phyloP scores from a whole-genome alignment of 2,329 filamentous ascomycete genomes.

The Aureobasidium sp. region DNA sequence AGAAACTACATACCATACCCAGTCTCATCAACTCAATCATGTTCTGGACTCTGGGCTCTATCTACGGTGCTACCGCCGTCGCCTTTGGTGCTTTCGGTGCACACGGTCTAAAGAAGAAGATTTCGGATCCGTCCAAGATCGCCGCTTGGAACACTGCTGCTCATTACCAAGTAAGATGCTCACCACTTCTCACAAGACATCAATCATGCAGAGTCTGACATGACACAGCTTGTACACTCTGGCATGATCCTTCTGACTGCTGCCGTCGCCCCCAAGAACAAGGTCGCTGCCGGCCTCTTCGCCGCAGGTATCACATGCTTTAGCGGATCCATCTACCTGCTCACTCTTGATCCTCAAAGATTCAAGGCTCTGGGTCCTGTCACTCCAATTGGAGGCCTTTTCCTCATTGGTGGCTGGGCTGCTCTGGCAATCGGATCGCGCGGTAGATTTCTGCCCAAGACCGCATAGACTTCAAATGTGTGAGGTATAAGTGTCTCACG shows the following conservation, averaged over 20 bases:
- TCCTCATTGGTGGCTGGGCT: slow-evolving; percentile 59
- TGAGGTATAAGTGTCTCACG: background rate
- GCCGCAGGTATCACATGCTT: slow-evolving; percentile 62
- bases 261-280: slow-evolving; percentile 23
- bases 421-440: slow-evolving; percentile 38
- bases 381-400: slow-evolving; percentile 58
- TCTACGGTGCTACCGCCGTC: slow-evolving; percentile 57
- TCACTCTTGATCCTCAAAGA: slow-evolving; percentile 54
- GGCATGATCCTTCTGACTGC: slow-evolving; percentile 52
- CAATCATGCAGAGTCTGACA: background rate
- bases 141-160: slow-evolving; percentile 59
- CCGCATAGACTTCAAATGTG: background rate
- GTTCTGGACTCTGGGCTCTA: slow-evolving; percentile 55
- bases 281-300: slow-evolving; percentile 52
- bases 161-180: slow-evolving; percentile 53
- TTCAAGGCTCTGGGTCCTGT: slow-evolving; percentile 57
- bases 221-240: slow-evolving; percentile 53
- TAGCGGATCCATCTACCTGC: slow-evolving; percentile 57
- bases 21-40: background rate
- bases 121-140: slow-evolving; percentile 52
- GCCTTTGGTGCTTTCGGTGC: slow-evolving; percentile 60
- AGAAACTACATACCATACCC: background rate
- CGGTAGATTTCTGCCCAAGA: slow-evolving; percentile 12
- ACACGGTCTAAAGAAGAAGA: slow-evolving; percentile 57
- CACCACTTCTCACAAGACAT: background rate